A percentile compares a stretch with the other conserved stretches of the same genome.
Conservation (phyloP, 345 rosid genomes). For the Linum usitatissimum region DNA sequence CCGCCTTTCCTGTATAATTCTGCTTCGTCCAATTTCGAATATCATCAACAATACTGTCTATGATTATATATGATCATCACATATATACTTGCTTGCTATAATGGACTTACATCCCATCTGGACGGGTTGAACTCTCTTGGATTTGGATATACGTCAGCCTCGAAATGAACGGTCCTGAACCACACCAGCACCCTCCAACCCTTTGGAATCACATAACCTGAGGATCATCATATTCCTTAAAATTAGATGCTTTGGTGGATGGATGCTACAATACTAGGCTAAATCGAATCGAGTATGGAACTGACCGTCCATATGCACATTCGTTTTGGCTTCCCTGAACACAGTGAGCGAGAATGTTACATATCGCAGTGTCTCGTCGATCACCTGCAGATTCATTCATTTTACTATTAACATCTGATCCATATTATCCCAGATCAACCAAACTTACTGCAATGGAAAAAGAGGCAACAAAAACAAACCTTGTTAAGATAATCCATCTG, state of each 20-base stretch:
- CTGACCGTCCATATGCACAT: conserved; percentile 48
- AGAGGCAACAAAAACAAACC: conserved; percentile 20
- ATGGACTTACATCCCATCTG: conserved; percentile 68
- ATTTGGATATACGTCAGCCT: conserved; percentile 50
- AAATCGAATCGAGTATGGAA: not conserved
- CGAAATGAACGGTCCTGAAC: conserved; percentile 66
- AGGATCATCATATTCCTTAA: not conserved
- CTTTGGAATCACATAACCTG: conserved; percentile 74
- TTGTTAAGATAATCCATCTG: conserved; percentile 68
- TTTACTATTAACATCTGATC: not conserved
- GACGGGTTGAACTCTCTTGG: conserved; percentile 67
- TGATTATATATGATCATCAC: not conserved
- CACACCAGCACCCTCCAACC: conserved; percentile 82
- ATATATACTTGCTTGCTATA: not conserved
- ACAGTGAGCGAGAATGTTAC: conserved; percentile 65
- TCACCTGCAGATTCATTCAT: conserved; percentile 30
- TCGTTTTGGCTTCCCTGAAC: conserved; percentile 62
- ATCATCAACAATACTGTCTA: not conserved
- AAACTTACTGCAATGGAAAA: not conserved
- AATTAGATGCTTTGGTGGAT: too few relatives aligned
- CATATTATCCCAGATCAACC: not conserved
- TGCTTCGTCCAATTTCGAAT: conserved; percentile 10
- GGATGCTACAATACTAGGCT: too few relatives aligned
- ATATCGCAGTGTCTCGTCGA: conserved; percentile 76
- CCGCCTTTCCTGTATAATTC: conserved; percentile 49